Conservation (phyloP, 2,329 filamentous ascomycete genomes). For the Colletotrichum liriopes region DNA sequence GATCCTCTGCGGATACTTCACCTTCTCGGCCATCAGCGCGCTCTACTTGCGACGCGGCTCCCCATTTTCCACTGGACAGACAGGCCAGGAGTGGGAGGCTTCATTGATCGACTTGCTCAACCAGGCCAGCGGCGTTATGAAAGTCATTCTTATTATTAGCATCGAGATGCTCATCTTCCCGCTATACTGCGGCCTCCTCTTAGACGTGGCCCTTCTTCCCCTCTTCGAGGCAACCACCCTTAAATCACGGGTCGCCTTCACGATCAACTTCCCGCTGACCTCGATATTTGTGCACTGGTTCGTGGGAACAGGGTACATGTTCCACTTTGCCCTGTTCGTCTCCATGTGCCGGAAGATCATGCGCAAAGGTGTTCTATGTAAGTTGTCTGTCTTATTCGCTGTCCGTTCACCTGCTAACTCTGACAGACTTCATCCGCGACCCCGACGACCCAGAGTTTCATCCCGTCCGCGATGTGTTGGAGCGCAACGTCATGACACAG, state of each 20-base stretch:
- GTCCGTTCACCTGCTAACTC: constrained; percentile 49
- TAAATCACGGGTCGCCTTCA: constrained; percentile 83
- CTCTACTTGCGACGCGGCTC: constrained; percentile 84
- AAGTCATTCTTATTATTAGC: constrained; percentile 97
- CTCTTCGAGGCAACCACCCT: constrained; percentile 88
- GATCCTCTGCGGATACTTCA: constrained; percentile 84
- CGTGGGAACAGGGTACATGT: constrained; percentile 99
- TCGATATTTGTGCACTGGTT: constrained; percentile 99
- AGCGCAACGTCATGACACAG: constrained; percentile 92
- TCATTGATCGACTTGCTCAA: constrained; percentile 86
- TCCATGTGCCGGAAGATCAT: constrained; percentile 99
- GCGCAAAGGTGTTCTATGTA: constrained; percentile 92
- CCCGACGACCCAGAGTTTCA: constrained; percentile 99
- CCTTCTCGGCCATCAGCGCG: constrained; percentile 81
- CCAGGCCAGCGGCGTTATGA: constrained; percentile 96
- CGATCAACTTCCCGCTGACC: constrained; percentile 83
- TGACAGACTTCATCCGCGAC: constrained; percentile 91
- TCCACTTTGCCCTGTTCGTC: constrained; percentile 98
- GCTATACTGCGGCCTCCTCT: constrained; percentile 91
- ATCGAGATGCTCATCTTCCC: constrained; percentile 99
- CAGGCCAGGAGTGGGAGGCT: constrained; percentile 79
- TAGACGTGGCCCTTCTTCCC: constrained; percentile 90
- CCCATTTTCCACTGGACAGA: constrained; percentile 73
- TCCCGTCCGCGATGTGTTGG: constrained; percentile 95
- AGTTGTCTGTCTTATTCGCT: constrained; percentile 54